These are phyloP conservation scores for Camellia lanceoleosa DNA, from an alignment of 148 eudicot genomes.

Conservation along the genomic window DNA sequence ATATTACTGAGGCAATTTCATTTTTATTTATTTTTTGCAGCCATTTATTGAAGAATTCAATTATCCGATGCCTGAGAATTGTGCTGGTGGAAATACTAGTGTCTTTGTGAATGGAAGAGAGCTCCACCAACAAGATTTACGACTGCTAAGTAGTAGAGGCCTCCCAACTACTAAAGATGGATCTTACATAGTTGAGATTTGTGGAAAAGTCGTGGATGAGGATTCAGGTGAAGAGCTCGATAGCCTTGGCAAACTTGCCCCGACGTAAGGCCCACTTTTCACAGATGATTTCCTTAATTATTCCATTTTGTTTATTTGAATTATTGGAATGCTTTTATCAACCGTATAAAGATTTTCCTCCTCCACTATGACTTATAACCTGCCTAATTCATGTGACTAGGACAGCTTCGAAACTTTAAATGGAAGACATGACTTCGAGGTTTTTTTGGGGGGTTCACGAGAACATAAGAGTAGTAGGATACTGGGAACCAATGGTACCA, in stretches of 20 bases:
- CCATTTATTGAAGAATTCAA: slow-evolving; percentile 89
- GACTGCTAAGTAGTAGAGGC: slow-evolving; percentile 70
- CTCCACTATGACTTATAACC: background rate
- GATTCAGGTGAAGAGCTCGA: slow-evolving; percentile 81
- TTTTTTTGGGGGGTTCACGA: background rate
- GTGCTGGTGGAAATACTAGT: slow-evolving; percentile 74
- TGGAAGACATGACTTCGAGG: background rate
- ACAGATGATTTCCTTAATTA: background rate
- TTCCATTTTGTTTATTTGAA: background rate
- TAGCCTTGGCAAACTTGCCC: slow-evolving; percentile 96
- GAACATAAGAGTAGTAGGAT: background rate
- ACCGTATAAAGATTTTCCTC: background rate
- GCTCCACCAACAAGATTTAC: slow-evolving; percentile 75
- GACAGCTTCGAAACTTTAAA: background rate
- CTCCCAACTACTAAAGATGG: slow-evolving; percentile 56
- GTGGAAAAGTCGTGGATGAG: slow-evolving; percentile 80
- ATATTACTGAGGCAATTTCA: background rate
- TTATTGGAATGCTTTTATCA: background rate
- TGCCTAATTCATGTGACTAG: too few species aligned
- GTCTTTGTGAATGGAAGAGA: slow-evolving; percentile 93
- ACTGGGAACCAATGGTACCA: background rate
- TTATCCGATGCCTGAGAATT: slow-evolving; percentile 71
- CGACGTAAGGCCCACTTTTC: slow-evolving; percentile 60
- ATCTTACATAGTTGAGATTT: slow-evolving; percentile 79
- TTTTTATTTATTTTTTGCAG: slow-evolving; percentile 39